Percentiles rank a stretch among this genome's conserved stretches.
phyloP scores from a whole-genome alignment of 257 asterid species.

The Salvia miltiorrhiza region DNA sequence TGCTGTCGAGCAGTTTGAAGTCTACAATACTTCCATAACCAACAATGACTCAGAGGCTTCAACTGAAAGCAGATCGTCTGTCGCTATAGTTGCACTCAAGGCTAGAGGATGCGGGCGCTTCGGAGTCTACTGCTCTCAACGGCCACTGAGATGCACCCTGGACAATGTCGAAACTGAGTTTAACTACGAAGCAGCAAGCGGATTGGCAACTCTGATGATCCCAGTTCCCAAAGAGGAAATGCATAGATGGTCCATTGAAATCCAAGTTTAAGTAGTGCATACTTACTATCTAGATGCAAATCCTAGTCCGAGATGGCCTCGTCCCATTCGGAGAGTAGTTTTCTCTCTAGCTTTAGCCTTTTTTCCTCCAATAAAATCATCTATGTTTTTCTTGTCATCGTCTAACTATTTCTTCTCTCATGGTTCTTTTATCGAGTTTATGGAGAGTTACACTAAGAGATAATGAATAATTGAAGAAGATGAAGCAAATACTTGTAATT shows the following conservation, averaged over 20 bases:
- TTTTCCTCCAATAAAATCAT: conserved; percentile 10
- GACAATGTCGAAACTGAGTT: conserved; percentile 37
- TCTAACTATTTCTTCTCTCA: neutral
- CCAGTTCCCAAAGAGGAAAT: conserved; percentile 53
- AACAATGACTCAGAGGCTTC: conserved; percentile 13
- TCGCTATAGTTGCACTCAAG: conserved; percentile 46
- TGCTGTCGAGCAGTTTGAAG: conserved; percentile 63
- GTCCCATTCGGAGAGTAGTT: neutral
- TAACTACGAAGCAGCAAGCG: conserved; percentile 44
- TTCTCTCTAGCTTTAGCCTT: neutral
- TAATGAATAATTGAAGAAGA: neutral
- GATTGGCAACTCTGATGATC: conserved; percentile 46
- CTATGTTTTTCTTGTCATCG: neutral
- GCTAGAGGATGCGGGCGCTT: conserved; percentile 79
- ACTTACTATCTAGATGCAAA: conserved; percentile 17
- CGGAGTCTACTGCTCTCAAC: conserved; percentile 66
- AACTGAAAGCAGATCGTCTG: conserved; percentile 24
- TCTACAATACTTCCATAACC: conserved; percentile 32
- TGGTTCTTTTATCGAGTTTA: neutral
- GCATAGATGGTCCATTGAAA: conserved; percentile 22
- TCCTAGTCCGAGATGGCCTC: neutral
- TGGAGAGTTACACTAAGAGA: neutral
- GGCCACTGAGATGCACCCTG: conserved; percentile 60
- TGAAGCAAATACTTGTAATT: neutral
- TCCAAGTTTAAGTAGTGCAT: neutral